phyloP scores from a whole-genome alignment of 805 yeast genomes.

The Zygosaccharomyces bailii region DNA sequence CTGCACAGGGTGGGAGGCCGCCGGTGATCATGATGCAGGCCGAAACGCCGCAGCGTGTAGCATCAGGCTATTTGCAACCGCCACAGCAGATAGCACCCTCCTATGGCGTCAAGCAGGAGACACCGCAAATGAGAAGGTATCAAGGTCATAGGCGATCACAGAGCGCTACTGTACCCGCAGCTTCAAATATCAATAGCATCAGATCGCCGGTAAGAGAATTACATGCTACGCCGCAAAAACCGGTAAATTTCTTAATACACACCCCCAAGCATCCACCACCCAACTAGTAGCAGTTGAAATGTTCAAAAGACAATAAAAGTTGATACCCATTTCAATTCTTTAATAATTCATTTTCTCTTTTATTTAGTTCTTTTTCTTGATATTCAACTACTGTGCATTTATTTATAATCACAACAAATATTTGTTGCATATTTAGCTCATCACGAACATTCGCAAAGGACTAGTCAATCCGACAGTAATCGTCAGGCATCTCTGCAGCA shows the following conservation, averaged over 20 bases:
- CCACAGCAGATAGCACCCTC: conserved; percentile 12
- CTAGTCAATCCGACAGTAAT: too few species aligned
- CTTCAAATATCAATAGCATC: conserved; percentile 5
- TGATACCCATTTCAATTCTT: conserved; percentile 1
- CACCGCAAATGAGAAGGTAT: conserved; percentile 2
- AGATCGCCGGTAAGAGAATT: conserved; percentile 18
- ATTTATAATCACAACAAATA: neutral
- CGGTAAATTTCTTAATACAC: conserved; percentile 33
- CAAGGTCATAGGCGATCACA: conserved; percentile 30
- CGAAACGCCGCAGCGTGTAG: conserved; percentile 9
- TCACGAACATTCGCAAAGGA: too few species aligned
- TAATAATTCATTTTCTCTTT: neutral
- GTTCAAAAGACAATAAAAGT: neutral
- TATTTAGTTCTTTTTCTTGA: neutral
- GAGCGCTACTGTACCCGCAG: conserved; percentile 24
- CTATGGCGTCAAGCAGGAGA: conserved; percentile 10
- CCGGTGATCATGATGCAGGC: conserved; percentile 10
- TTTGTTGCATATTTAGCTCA: neutral
- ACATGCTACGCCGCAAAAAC: conserved; percentile 21
- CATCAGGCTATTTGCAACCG: conserved; percentile 9
- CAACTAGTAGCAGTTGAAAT: conserved; percentile 10
- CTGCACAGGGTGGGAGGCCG: conserved; percentile 9
- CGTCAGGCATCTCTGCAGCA: too few species aligned
- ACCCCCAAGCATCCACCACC: conserved; percentile 37
- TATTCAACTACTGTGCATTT: neutral